Evolutionary conservation across 1,139 yeast species (phyloP).

Genomic region (Geotrichum citri-aurantii): DNA sequence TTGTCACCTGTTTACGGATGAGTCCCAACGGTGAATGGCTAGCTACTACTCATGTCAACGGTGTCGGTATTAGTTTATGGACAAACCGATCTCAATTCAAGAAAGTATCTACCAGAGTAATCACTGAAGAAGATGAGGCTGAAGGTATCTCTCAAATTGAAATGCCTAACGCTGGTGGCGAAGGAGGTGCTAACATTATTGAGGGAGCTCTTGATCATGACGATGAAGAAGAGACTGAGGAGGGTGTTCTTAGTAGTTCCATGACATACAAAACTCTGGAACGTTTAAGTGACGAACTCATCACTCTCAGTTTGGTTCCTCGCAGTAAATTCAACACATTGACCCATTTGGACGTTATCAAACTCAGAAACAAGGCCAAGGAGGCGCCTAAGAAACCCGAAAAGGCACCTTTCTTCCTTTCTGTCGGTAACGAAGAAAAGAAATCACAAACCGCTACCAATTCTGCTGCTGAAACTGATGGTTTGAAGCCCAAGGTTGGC

Average conservation of each 20-base stretch:
- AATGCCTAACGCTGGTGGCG: constrained; percentile 77
- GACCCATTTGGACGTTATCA: constrained; percentile 75
- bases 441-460: constrained; percentile 43
- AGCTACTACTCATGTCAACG: constrained; percentile 89
- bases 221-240: constrained; percentile 22
- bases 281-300: constrained; percentile 58
- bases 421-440: constrained; percentile 45
- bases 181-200: constrained; percentile 66
- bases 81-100: constrained; percentile 82
- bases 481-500: constrained; percentile 19
- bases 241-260: constrained; percentile 18
- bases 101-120: constrained; percentile 62
- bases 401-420: constrained; percentile 73
- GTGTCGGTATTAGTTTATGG: constrained; percentile 91
- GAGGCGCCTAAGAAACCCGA: constrained; percentile 87
- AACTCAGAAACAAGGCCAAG: constrained; percentile 79
- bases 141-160: constrained; percentile 45
- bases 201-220: constrained; percentile 67
- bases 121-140: constrained; percentile 53
- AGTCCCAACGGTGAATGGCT: constrained; percentile 87
- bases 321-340: constrained; percentile 74
- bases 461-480: constrained; percentile 22
- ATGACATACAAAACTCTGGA: constrained; percentile 49
- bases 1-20: constrained; percentile 73
- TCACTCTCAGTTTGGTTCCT: constrained; percentile 74